These are phyloP conservation scores for Dictyostelium citrinum DNA, from an alignment of 78 protist species.

Conservation along the genomic window DNA sequence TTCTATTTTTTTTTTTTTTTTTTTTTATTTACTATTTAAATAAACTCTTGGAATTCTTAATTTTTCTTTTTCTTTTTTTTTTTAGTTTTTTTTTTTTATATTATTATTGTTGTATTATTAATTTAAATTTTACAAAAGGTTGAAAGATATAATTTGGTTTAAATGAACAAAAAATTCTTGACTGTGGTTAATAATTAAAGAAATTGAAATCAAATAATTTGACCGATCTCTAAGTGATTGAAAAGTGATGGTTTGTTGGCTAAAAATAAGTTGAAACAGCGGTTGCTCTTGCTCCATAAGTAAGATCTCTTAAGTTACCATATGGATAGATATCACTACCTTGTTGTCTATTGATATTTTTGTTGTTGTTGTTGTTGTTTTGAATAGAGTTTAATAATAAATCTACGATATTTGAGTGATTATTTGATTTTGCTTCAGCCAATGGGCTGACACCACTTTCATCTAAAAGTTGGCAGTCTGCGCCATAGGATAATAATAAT, in stretches of 20 bases:
- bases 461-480: not conserved
- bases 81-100: too few species aligned
- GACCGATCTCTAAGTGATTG: not conserved
- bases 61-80: too few species aligned
- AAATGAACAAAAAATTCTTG: not conserved
- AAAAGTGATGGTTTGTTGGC: not conserved
- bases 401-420: not conserved
- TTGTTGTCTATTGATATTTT: not conserved
- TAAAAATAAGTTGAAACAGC: constrained; percentile 10
- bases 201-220: not conserved
- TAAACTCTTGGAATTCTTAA: too few species aligned
- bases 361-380: constrained; percentile 6
- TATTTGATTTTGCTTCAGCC: constrained; percentile 42
- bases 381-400: not conserved
- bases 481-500: constrained; percentile 26
- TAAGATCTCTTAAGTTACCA: not conserved
- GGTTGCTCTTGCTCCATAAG: not conserved
- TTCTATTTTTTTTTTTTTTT: not conserved
- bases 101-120: not conserved
- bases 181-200: not conserved
- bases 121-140: not conserved
- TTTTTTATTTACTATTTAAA: too few species aligned
- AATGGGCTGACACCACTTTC: constrained; percentile 32
- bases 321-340: not conserved
- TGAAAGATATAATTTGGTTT: not conserved